phyloP scores from a whole-genome alignment of 1,139 yeast genomes.

The Komagataea norvegica region DNA sequence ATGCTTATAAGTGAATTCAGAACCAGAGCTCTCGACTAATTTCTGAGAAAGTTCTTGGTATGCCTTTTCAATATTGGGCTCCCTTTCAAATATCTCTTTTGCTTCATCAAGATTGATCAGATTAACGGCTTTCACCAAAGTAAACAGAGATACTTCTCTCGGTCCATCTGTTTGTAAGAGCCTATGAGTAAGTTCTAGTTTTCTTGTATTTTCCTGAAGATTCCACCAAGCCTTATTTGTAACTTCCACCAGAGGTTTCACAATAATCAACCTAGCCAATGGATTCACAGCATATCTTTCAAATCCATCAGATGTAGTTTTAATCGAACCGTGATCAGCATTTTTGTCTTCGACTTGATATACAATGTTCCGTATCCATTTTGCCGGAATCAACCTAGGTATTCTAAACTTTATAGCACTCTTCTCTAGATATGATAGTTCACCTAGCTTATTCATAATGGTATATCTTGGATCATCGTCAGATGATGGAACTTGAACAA shows the following conservation, averaged over 20 bases:
- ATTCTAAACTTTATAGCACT: slow-evolving; percentile 46
- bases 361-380: slow-evolving; percentile 31
- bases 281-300: slow-evolving; percentile 27
- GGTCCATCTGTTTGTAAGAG: slow-evolving; percentile 46
- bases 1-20: slow-evolving; percentile 17
- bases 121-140: slow-evolving; percentile 37
- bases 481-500: slow-evolving; percentile 39
- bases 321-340: slow-evolving; percentile 30
- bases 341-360: slow-evolving; percentile 27
- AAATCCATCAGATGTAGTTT: slow-evolving; percentile 24
- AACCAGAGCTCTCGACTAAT: slow-evolving; percentile 18
- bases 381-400: slow-evolving; percentile 47
- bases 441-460: slow-evolving; percentile 53
- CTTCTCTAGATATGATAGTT: slow-evolving; percentile 44
- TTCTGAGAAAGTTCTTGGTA: slow-evolving; percentile 24
- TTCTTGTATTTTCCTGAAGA: slow-evolving; percentile 33
- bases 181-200: slow-evolving; percentile 52
- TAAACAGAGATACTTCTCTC: slow-evolving; percentile 45
- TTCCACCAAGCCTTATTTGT: slow-evolving; percentile 32
- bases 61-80: slow-evolving; percentile 15
- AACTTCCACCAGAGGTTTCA: slow-evolving; percentile 25
- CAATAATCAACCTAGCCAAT: slow-evolving; percentile 22
- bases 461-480: slow-evolving; percentile 47
- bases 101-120: slow-evolving; percentile 24
- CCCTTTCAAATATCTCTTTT: slow-evolving; percentile 7